Base-by-base conservation (phyloP, 2,329 filamentous ascomycete genomes). In the Alternaria sp. region DNA sequence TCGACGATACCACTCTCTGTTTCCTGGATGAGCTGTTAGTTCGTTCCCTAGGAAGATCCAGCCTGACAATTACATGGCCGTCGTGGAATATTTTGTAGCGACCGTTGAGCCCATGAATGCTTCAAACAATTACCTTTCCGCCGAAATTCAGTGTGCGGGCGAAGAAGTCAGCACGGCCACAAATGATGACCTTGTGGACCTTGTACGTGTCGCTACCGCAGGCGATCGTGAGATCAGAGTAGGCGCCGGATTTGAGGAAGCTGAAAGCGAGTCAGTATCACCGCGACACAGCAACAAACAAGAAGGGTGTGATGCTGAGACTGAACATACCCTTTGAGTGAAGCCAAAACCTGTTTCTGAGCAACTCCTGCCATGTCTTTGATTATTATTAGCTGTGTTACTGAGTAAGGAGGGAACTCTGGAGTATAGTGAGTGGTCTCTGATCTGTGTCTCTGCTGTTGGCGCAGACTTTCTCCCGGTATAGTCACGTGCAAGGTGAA, bases 271-370 rank as follows among this genome's bases (percentile, higher is more conserved):
- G 34, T 38, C 34, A 38, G 34, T 38, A 0, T n/a, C 0, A n/a
- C 0, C 0, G 16, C 16, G 7, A 0, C 16, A 38, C 2, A 0
- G 5, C 3, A 16, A 16, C 1, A 11, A 30, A 1, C 0, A 2
- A 10, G 10, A 30, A 30, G 0, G 28, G 0, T 12, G 28, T 4
- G 1, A 30, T 30, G 14, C 18, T 8, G 22, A 16, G 5, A 9
- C 4, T 16, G 6, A 8, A 41, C 14, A 5, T 34, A 18, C 54
- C 2, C 6, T 32, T 32, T 45, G 9, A 45, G 9, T 8, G 48
- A 36, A 12, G 32, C 32, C 0, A 36, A 16, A 36, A 16, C 1
- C 3, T 36, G 32, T 14, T 7, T 36, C 14, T 36, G 0, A 6
- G 32, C 32, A 14, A 0, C 32, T 0, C 0, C 32, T 36, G 32